These are phyloP conservation scores for Nevesoporus exiguus DNA, from an alignment of 768 basidiomycete genomes.

Conservation along the genomic window DNA sequence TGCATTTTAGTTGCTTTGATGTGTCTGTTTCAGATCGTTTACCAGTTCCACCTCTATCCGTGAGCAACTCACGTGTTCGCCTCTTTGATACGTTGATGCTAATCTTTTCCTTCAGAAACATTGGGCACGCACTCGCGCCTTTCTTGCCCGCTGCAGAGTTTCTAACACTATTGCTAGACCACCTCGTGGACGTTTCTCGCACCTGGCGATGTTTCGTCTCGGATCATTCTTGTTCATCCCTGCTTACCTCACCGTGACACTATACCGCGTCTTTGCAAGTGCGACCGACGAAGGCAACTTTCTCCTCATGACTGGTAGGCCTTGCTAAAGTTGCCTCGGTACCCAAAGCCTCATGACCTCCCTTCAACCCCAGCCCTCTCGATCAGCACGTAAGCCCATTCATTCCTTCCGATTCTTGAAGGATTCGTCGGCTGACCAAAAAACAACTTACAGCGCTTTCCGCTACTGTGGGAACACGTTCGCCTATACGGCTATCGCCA, in stretches of 20 bases:
- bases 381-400: conserved; percentile 69
- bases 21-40: conserved; percentile 91
- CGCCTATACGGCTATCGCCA: conserved; percentile 86
- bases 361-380: conserved; percentile 52
- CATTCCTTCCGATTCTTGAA: neutral
- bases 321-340: neutral
- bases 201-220: conserved; percentile 86
- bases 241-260: conserved; percentile 75
- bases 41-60: conserved; percentile 91
- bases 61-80: conserved; percentile 37
- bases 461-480: conserved; percentile 88
- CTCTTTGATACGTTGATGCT: neutral
- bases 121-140: conserved; percentile 44
- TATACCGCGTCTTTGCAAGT: conserved; percentile 73
- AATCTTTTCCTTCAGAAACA: conserved; percentile 43
- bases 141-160: neutral
- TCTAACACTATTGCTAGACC: conserved; percentile 44
- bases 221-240: conserved; percentile 87
- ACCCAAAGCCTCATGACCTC: neutral
- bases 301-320: conserved; percentile 76
- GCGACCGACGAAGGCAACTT: conserved; percentile 66
- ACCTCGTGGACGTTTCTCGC: conserved; percentile 78
- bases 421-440: neutral
- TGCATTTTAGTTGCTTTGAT: conserved; percentile 71
- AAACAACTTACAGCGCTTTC: conserved; percentile 62